These are phyloP conservation scores for Neurospora sp. DNA, from an alignment of 495 filamentous ascomycete species.

Conservation along the genomic window DNA sequence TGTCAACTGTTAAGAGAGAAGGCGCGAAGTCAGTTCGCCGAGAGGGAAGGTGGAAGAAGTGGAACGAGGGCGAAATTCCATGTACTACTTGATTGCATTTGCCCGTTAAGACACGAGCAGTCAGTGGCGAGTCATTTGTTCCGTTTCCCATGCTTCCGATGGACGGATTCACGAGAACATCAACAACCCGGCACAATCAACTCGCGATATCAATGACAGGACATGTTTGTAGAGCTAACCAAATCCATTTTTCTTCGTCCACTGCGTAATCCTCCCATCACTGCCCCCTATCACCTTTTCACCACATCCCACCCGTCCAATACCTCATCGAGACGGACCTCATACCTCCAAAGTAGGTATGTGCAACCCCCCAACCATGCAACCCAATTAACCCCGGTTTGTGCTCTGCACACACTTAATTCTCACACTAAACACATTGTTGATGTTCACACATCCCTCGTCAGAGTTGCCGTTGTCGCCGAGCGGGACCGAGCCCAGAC, in stretches of 20 bases:
- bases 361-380: neutral
- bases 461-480: neutral
- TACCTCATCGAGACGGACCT: neutral
- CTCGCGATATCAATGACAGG: neutral
- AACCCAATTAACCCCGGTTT: neutral
- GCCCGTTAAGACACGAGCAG: neutral
- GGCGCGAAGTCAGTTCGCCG: too few relatives aligned
- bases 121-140: too few relatives aligned
- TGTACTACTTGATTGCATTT: neutral
- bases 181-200: neutral
- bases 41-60: too few relatives aligned
- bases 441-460: neutral
- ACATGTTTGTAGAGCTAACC: neutral
- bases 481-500: neutral
- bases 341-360: neutral
- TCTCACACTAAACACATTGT: neutral
- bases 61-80: neutral
- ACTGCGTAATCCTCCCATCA: too few relatives aligned
- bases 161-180: neutral
- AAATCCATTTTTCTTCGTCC: neutral
- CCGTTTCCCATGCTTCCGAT: too few relatives aligned
- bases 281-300: too few relatives aligned
- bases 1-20: too few relatives aligned
- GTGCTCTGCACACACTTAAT: neutral
- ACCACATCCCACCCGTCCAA: neutral